Evolutionary conservation across 1,284 basidiomycete genomes (phyloP).

Genomic region (Tetrapyrgos nigripes): DNA sequence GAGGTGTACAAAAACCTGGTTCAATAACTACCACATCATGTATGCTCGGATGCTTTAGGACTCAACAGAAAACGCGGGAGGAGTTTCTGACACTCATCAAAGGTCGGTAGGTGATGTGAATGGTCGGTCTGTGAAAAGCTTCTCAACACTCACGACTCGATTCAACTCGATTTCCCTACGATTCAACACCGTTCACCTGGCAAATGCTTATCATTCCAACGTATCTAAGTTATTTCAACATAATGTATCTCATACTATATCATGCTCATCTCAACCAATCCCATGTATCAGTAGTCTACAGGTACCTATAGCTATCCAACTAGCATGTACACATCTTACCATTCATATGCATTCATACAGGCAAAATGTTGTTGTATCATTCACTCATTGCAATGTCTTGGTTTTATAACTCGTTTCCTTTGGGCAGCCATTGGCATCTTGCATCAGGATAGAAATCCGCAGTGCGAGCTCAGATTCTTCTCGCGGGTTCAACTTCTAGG

Average conservation of each 20-base stretch:
- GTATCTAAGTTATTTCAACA: conserved; percentile 16
- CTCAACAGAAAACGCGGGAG: conserved; percentile 96
- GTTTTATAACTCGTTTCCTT: too few relatives aligned
- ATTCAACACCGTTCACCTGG: conserved; percentile 39
- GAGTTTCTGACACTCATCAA: conserved; percentile 89
- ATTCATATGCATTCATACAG: too few relatives aligned
- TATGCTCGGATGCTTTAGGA: conserved; percentile 98
- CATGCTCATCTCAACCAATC: not conserved
- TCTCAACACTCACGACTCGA: conserved; percentile 27
- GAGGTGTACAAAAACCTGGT: conserved; percentile 98
- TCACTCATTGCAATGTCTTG: too few relatives aligned
- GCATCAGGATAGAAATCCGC: too few relatives aligned
- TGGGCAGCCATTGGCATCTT: too few relatives aligned
- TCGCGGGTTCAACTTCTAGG: too few relatives aligned
- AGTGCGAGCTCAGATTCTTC: too few relatives aligned
- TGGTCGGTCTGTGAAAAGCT: too few relatives aligned
- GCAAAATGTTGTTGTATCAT: too few relatives aligned
- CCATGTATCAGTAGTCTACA: too few relatives aligned
- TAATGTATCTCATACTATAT: conserved; percentile 8
- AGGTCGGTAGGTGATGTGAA: too few relatives aligned
- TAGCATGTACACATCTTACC: too few relatives aligned
- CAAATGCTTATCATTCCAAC: conserved; percentile 10
- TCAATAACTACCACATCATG: conserved; percentile 97
- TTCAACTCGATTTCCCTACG: conserved; percentile 43
- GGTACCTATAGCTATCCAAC: not conserved